Conservation (phyloP, 225 moss, liverwort and hornwort genomes). For the Rhytidiadelphus loreus region DNA sequence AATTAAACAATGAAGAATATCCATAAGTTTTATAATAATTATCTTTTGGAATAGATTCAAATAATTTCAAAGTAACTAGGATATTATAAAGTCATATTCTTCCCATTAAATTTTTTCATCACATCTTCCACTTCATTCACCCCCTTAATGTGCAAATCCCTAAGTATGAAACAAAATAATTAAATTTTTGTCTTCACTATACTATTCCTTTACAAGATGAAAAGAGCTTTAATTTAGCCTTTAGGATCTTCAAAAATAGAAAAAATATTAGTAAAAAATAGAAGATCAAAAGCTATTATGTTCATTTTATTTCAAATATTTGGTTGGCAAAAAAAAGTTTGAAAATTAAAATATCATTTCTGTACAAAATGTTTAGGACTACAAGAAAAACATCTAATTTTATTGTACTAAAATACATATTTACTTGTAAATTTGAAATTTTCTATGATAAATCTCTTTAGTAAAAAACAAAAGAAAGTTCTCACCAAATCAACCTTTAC, state of each 20-base stretch:
- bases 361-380: not conserved
- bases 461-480: too few species aligned
- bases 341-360: fast-evolving
- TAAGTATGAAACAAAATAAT: not conserved
- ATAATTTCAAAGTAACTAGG: not conserved
- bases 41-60: not conserved
- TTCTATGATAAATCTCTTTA: not conserved
- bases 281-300: fast-evolving
- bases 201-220: not conserved
- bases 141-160: fast-evolving
- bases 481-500: not conserved
- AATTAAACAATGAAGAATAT: not conserved
- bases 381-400: not conserved
- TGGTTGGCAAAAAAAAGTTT: not conserved
- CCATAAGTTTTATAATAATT: not conserved
- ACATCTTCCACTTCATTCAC: not conserved
- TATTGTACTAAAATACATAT: not conserved
- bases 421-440: not conserved
- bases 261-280: not conserved
- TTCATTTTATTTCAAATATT: not conserved
- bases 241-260: not conserved
- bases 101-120: not conserved
- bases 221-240: too few species aligned
- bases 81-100: not conserved
- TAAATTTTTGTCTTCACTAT: not conserved